Evolutionary conservation across 176 grass and related monocot genomes (phyloP), one percentile per base, ranked within the genome.

Genomic region (Oropetium thomaeum): DNA sequence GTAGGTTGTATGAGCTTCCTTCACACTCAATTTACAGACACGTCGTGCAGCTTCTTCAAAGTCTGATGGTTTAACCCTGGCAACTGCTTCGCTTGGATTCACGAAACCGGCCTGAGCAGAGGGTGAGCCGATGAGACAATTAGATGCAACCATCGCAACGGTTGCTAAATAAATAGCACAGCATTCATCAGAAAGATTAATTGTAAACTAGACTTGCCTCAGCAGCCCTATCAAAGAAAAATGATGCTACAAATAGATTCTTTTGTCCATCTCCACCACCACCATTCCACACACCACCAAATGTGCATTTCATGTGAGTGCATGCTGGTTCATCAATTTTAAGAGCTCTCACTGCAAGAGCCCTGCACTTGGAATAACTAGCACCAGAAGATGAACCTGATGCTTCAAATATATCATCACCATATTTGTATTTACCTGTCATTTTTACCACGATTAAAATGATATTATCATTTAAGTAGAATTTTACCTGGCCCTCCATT

Each of bases 221-320:
- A 48, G 91, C 91, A 73, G 96, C 91, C 62, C 96, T 87, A 43
- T 99, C 96, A 54, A 90, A 99, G 86, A 99, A 99, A 86, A 99
- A 99, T 33, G 96, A 99, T 63, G 96, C 96, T 48, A 99, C 96
- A 86, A 99, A 99, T 23, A 98, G 69, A 81, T 99, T 95, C 73
- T 95, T 99, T 87, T 95, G 91, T 43, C 96, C 96, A 81, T 92
- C 96, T 73, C 96, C 96, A 79, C 96, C 96, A 15, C 96, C 96
- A 86, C 96, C 96, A 66, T 99, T 99, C 96, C 96, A 99, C 48
- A 95, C 73, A 68, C 96, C 96, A 61, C 96, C 91, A 89, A 99
- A 99, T 61, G 96, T 99, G 65, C 96, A 99, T 80, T 99, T 95
- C 96, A 99, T 99, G 61, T 99, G 96, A 62, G 89, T 95, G 71